These are phyloP conservation scores for Lycium ferocissimum DNA, from an alignment of 257 asterid genomes.

Conservation along the genomic window DNA sequence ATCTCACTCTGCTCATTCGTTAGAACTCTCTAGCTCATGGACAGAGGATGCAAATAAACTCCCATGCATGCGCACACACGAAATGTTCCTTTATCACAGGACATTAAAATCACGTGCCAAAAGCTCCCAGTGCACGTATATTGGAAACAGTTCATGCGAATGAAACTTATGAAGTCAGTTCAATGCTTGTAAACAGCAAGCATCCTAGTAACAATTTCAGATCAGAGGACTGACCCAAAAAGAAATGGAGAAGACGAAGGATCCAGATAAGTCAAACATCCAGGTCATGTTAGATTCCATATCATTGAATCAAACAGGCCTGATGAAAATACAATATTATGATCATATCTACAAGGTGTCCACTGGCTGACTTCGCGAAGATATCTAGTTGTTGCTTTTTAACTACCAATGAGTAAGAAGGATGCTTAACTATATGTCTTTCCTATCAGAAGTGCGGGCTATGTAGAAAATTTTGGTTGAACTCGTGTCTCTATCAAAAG, in stretches of 20 bases:
- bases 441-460: not conserved
- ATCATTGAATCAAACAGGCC: not conserved
- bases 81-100: not conserved
- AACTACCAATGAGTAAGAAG: not conserved
- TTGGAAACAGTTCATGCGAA: not conserved
- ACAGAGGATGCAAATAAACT: too few species aligned
- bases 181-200: not conserved
- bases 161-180: not conserved
- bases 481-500: not conserved
- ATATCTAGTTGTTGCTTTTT: too few species aligned
- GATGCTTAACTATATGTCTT: not conserved
- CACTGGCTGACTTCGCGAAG: too few species aligned
- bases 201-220: not conserved
- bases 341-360: not conserved
- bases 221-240: not conserved
- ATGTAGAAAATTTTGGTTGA: not conserved
- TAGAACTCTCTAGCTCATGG: not conserved
- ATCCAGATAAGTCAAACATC: not conserved
- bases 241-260: not conserved
- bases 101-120: too few species aligned
- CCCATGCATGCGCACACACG: not conserved
- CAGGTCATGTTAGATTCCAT: not conserved
- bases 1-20: not conserved
- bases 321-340: not conserved
- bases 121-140: not conserved